Evolutionary conservation across 2,329 filamentous ascomycete genomes (phyloP).

Genomic region (Sporothrix pallida): DNA sequence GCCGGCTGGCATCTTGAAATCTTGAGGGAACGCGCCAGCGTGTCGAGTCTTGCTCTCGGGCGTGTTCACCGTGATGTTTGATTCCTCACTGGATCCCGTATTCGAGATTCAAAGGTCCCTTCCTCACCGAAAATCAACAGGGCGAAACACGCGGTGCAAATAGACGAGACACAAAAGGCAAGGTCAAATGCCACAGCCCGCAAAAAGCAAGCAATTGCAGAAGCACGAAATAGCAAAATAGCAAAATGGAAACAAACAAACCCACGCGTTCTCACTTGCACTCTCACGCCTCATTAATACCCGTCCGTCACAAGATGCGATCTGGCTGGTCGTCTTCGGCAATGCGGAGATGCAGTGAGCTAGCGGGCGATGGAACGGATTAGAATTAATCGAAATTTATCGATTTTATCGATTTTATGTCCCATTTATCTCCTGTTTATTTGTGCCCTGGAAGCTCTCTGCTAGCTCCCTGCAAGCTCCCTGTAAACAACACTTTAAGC

Average conservation of each 20-base stretch:
- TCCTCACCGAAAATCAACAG: not conserved
- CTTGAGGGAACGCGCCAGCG: not conserved
- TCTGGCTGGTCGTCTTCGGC: constrained; percentile 23
- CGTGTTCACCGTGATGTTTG: not conserved
- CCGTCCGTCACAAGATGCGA: constrained; percentile 22
- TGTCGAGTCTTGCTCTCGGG: not conserved
- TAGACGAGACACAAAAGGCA: not conserved
- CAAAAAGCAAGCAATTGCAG: constrained; percentile 1
- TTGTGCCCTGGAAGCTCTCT: not conserved
- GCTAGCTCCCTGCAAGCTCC: not conserved
- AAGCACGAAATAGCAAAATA: not conserved
- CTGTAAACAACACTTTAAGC: not conserved
- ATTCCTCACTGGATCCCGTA: not conserved
- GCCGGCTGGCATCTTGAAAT: constrained; percentile 12
- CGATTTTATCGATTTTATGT: constrained; percentile 18
- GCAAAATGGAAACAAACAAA: constrained; percentile 21
- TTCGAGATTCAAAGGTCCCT: not conserved
- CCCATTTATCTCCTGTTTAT: not conserved
- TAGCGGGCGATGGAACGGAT: constrained; percentile 20
- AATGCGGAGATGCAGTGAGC: constrained; percentile 24
- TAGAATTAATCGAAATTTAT: constrained; percentile 22
- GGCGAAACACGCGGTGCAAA: constrained; percentile 1
- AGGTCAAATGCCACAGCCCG: not conserved
- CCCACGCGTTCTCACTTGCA: not conserved
- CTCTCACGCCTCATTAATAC: not conserved